Conservation (phyloP, 352 stramenopile species). For the Globisporangium barbulae region DNA sequence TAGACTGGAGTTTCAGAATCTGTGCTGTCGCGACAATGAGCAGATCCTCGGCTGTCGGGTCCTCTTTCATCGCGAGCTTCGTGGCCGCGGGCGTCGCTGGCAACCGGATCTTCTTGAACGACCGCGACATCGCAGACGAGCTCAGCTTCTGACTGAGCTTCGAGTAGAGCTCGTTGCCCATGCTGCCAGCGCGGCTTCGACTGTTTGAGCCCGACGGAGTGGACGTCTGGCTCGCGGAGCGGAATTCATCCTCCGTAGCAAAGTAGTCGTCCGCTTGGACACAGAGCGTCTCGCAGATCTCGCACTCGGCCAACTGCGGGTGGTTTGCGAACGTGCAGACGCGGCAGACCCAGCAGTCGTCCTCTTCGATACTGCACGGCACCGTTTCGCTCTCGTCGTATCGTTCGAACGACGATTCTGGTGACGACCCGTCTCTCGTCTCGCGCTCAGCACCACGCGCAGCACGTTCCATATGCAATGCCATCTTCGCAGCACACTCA, state of each 20-base stretch:
- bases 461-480: neutral
- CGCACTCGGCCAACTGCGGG: constrained; percentile 52
- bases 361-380: neutral
- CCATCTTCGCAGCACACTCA: constrained; percentile 2
- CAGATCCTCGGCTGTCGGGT: constrained; percentile 64
- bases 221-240: neutral
- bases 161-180: constrained; percentile 20
- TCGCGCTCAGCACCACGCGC: neutral
- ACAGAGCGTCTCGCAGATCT: constrained; percentile 65
- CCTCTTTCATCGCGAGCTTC: constrained; percentile 51
- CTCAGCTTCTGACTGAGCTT: constrained; percentile 26
- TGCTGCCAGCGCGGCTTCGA: constrained; percentile 8
- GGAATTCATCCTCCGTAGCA: constrained; percentile 16
- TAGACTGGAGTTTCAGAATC: constrained; percentile 46
- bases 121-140: constrained; percentile 31
- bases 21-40: constrained; percentile 45
- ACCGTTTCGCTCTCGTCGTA: neutral
- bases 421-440: neutral
- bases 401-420: constrained; percentile 2
- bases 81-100: constrained; percentile 39
- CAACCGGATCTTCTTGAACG: constrained; percentile 42
- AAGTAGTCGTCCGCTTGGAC: constrained; percentile 21
- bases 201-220: constrained; percentile 3
- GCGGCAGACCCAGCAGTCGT: constrained; percentile 48
- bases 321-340: constrained; percentile 86